These are phyloP conservation scores for Hanseniaspora mollemarum DNA, from an alignment of 805 yeast species.

Conservation along the genomic window DNA sequence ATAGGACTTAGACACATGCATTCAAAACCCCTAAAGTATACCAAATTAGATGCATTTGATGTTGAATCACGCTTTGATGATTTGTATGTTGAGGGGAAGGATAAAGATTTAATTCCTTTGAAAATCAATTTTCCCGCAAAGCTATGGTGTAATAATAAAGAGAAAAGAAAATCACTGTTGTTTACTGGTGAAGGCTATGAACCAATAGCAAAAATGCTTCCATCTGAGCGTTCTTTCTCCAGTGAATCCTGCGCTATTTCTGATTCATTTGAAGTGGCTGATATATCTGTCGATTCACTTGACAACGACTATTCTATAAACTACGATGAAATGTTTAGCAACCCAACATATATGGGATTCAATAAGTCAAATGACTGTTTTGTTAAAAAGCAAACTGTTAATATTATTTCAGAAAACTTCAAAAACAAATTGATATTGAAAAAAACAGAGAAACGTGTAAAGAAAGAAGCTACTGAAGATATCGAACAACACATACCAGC, in stretches of 20 bases:
- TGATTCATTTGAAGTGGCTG: not conserved
- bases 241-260: not conserved
- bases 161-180: not conserved
- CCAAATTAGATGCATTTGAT: slow-evolving; percentile 25
- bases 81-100: slow-evolving; percentile 16
- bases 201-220: not conserved
- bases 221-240: not conserved
- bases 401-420: not conserved
- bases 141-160: not conserved
- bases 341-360: not conserved
- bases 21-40: slow-evolving; percentile 25
- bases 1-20: slow-evolving; percentile 5
- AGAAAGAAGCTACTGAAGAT: not conserved
- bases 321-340: not conserved
- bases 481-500: not conserved
- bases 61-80: slow-evolving; percentile 18
- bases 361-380: not conserved
- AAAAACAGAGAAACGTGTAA: not conserved
- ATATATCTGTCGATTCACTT: not conserved
- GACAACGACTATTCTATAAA: not conserved
- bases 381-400: not conserved
- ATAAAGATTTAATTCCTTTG: not conserved
- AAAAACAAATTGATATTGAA: not conserved
- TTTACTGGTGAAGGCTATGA: not conserved
- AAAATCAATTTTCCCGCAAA: not conserved